Evolutionary conservation across 345 rosid genomes (phyloP), one percentile per base, ranked within the genome.

Genomic region (Melastoma malabathricum): DNA sequence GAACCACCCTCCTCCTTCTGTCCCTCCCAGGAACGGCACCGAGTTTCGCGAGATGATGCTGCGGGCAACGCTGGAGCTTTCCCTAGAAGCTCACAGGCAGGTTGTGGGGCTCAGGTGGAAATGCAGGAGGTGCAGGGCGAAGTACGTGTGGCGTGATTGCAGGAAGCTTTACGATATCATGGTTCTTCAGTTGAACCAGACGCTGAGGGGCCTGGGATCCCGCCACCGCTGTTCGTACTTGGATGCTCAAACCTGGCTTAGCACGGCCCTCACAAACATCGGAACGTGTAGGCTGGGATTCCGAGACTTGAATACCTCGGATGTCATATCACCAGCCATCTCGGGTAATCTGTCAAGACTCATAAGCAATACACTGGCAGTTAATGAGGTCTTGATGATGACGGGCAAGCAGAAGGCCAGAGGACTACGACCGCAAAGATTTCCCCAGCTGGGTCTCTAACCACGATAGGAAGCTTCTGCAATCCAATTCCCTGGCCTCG

Each of bases 161-260:
- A 12, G 10, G 4, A 58, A 52, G 44, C 57, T 63, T 14, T 58
- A 63, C 43, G 43, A 52, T 13, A 48, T 57, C 62, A 63, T 53
- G 10, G 1, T 57, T 47, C 18, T 58, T 14, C 60, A 60, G 44
- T 71, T 71, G 47, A 75, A 68, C 67, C 39, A 23, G 18, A 61
- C 64, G 17, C 44, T 51, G 41, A 22, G 27, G 55, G 57, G 23
- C 39, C 43, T 45, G 64, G 59, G 44, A 44, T 52, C 45, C 27
- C 57, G 43, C 19, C 20, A 4, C 29, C 17, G 43, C 31, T 15
- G 63, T 27, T 53, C 59, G 25, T 5, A 54, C 43, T 47, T 54
- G 2, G 76, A 75, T 13, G 71, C 69, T 2, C 78, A 73, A 60
- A 69, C 78, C 15, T 73, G 78, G 78, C 74, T 73, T 19, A 73